These are phyloP conservation scores for Aciculosporium take DNA, from an alignment of 2,329 filamentous ascomycete species.

Conservation along the genomic window DNA sequence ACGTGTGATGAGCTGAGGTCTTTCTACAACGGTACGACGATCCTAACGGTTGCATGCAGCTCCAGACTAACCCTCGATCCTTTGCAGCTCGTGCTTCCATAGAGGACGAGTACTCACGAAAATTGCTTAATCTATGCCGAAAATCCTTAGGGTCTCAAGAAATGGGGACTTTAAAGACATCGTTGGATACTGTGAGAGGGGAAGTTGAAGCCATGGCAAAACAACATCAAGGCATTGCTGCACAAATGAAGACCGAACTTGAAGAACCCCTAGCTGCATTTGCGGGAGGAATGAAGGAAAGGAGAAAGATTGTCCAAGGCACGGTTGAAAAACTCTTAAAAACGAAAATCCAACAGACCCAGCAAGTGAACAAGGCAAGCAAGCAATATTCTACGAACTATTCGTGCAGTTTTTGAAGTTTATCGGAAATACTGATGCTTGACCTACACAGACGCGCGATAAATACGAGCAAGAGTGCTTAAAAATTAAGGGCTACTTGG, in stretches of 20 bases:
- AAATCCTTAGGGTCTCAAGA: conserved; percentile 86
- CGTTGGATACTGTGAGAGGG: conserved; percentile 73
- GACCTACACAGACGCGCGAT: conserved; percentile 54
- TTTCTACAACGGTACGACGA: conserved; percentile 64
- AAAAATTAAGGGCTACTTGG: conserved; percentile 95
- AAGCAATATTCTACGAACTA: neutral
- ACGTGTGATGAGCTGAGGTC: conserved; percentile 86
- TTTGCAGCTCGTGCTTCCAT: conserved; percentile 67
- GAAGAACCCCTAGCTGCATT: conserved; percentile 90
- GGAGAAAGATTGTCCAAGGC: conserved; percentile 88
- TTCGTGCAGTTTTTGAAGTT: neutral
- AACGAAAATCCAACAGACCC: conserved; percentile 81
- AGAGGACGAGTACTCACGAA: conserved; percentile 91
- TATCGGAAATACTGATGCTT: neutral
- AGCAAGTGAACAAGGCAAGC: conserved; percentile 74
- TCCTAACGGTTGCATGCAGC: neutral
- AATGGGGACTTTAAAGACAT: conserved; percentile 65
- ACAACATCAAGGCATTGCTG: conserved; percentile 76
- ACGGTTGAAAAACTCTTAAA: conserved; percentile 92
- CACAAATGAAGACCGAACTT: conserved; percentile 89
- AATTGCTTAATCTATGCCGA: conserved; percentile 69
- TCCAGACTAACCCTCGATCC: neutral
- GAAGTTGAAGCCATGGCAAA: conserved; percentile 93
- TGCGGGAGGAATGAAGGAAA: conserved; percentile 87
- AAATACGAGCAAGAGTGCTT: conserved; percentile 95